phyloP scores from a whole-genome alignment of 2,329 filamentous ascomycete species.

The Scytalidium sp. region DNA sequence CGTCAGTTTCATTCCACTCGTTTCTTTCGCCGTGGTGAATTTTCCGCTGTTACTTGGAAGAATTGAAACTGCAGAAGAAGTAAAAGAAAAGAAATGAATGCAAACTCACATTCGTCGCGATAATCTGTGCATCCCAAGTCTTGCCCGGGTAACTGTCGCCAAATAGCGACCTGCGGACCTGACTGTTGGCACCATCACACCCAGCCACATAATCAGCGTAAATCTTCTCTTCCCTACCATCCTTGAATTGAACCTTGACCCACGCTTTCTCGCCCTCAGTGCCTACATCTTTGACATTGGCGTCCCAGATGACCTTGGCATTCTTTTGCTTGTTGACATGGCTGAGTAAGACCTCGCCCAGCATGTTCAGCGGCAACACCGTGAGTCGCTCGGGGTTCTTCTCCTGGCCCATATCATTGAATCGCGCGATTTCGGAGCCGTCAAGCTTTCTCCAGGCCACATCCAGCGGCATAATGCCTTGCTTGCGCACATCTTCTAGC shows the following conservation, averaged over 20 bases:
- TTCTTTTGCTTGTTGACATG: slow-evolving; percentile 31
- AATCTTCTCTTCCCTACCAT: slow-evolving; percentile 29
- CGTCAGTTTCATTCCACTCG: no score
- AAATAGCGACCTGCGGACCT: slow-evolving; percentile 47
- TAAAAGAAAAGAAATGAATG: no score
- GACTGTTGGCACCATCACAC: slow-evolving; percentile 52
- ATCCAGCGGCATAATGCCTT: slow-evolving; percentile 37
- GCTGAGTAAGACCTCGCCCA: slow-evolving; percentile 38
- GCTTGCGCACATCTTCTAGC: slow-evolving; percentile 44
- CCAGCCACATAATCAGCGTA: slow-evolving; percentile 53
- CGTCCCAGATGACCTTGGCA: slow-evolving; percentile 41
- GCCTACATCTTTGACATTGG: slow-evolving; percentile 42
- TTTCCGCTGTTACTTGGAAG: no score
- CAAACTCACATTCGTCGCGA: slow-evolving; percentile 54
- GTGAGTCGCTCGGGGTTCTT: slow-evolving; percentile 35
- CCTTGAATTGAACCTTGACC: slow-evolving; percentile 33
- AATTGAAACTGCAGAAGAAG: no score
- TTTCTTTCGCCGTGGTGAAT: no score
- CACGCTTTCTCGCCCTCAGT: slow-evolving; percentile 47
- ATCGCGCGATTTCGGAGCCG: slow-evolving; percentile 29
- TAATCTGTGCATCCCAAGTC: slow-evolving; percentile 58
- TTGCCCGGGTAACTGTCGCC: slow-evolving; percentile 56
- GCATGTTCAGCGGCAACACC: slow-evolving; percentile 39
- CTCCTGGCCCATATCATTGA: slow-evolving; percentile 22
- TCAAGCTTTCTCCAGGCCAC: slow-evolving; percentile 43